Evolutionary conservation across 2,329 filamentous ascomycete species (phyloP).

Genomic region (Beauveria brongniartii): DNA sequence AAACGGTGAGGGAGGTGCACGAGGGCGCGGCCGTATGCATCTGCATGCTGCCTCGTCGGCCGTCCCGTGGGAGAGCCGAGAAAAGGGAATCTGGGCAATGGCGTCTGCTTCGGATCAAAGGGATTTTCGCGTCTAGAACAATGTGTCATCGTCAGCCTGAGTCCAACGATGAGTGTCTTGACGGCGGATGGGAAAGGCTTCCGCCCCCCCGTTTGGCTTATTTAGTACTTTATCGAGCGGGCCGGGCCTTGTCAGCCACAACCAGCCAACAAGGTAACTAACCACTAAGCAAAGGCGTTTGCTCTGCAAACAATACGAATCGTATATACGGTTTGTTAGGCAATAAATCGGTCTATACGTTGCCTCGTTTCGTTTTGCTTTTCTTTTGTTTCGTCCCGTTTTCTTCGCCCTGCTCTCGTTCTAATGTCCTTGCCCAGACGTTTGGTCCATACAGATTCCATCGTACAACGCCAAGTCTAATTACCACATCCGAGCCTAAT

Average conservation of each 20-base stretch:
- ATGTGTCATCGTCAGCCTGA: neutral
- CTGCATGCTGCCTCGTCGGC: too few species aligned
- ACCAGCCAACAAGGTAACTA: neutral
- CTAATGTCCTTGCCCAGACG: too few species aligned
- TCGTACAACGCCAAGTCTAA: too few species aligned
- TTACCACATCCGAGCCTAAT: too few species aligned
- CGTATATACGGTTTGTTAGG: neutral
- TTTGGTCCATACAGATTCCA: too few species aligned
- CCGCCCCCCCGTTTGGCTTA: neutral
- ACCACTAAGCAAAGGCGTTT: neutral
- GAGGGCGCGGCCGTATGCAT: too few species aligned
- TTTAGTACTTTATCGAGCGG: neutral
- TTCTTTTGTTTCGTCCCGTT: neutral
- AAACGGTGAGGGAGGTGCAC: too few species aligned
- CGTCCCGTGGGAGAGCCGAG: too few species aligned
- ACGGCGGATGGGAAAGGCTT: neutral
- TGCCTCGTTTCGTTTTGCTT: neutral
- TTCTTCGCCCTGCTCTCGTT: too few species aligned
- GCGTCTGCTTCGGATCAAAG: too few species aligned
- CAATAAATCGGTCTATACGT: neutral
- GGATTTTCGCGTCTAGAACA: too few species aligned
- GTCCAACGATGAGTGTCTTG: neutral
- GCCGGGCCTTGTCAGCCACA: neutral
- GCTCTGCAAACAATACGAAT: neutral
- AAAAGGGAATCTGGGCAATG: too few species aligned